A percentile compares a stretch with the other conserved stretches of the same genome.
phyloP scores from a whole-genome alignment of 306 rosid genomes.

The Psophocarpus tetragonolobus region DNA sequence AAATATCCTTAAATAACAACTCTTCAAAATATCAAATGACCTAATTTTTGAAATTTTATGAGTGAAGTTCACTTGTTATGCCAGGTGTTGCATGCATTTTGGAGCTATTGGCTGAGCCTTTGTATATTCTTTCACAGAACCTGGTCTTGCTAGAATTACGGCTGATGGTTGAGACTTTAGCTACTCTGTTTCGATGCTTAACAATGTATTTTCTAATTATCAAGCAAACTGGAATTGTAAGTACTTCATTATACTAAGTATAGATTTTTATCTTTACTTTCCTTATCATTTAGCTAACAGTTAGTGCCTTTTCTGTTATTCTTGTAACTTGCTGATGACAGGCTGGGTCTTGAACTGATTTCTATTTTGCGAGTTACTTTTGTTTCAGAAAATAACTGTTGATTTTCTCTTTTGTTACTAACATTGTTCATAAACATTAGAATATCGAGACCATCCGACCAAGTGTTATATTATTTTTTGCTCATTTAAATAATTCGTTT shows the following conservation, averaged over 20 bases:
- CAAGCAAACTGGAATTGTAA: conserved; percentile 67
- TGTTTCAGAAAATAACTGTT: not conserved
- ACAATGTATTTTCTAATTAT: conserved; percentile 71
- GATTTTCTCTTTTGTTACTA: not conserved
- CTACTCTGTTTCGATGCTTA: conserved; percentile 82
- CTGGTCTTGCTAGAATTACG: conserved; percentile 78
- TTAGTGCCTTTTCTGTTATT: conserved; percentile 9
- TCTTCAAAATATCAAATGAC: not conserved
- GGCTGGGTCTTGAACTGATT: conserved; percentile 8
- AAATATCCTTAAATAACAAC: conserved; percentile 23
- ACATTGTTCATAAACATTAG: not conserved
- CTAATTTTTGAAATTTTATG: conserved; percentile 13
- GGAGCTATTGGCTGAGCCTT: conserved; percentile 94
- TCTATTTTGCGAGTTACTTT: conserved; percentile 19
- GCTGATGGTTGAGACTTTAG: conserved; percentile 77
- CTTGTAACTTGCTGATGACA: not conserved
- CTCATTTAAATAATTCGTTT: not conserved
- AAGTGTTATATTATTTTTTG: conserved; percentile 11
- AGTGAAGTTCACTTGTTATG: conserved; percentile 37
- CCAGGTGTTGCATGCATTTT: conserved; percentile 87
- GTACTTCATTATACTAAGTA: conserved; percentile 26
- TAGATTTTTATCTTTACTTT: conserved; percentile 20
- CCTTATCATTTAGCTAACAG: not conserved
- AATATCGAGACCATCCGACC: conserved; percentile 16
- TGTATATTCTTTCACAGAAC: conserved; percentile 88